Evolutionary conservation across 2,329 filamentous ascomycete species (phyloP).

Genomic region (Colletotrichum tanaceti): DNA sequence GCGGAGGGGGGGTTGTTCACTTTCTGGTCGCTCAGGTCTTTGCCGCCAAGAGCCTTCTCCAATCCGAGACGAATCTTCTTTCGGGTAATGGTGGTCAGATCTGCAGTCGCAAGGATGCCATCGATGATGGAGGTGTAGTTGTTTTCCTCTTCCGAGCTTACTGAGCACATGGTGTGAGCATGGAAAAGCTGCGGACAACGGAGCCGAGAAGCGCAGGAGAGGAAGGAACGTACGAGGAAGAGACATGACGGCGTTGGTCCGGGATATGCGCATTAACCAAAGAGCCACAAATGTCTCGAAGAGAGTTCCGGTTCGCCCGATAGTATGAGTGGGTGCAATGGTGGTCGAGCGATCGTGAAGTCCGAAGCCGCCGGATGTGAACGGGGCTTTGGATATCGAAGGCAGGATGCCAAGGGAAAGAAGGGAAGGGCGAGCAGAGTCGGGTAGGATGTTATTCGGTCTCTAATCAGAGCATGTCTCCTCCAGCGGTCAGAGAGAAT

Average conservation of each 20-base stretch:
- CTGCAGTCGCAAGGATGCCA: slow-evolving; percentile 66
- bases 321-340: slow-evolving; percentile 3
- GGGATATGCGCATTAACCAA: slow-evolving; percentile 9
- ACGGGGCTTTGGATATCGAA: slow-evolving; percentile 18
- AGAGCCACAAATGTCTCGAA: background rate
- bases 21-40: slow-evolving; percentile 70
- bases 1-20: slow-evolving; percentile 49
- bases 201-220: background rate
- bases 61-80: slow-evolving; percentile 71
- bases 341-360: background rate
- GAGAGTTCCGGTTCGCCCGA: slow-evolving; percentile 5
- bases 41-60: slow-evolving; percentile 65
- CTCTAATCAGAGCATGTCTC: slow-evolving; percentile 38
- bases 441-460: slow-evolving; percentile 1
- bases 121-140: slow-evolving; percentile 71
- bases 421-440: slow-evolving; percentile 18
- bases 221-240: slow-evolving; percentile 28
- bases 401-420: slow-evolving; percentile 3
- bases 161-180: slow-evolving; percentile 48
- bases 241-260: slow-evolving; percentile 35
- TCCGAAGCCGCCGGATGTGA: background rate
- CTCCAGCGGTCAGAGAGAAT: slow-evolving; percentile 1
- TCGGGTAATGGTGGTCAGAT: slow-evolving; percentile 71
- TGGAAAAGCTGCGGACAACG: too few relatives aligned
- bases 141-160: slow-evolving; percentile 61